These are phyloP conservation scores for Trichoderma afroharzianum DNA, from an alignment of 2,329 filamentous ascomycete genomes.

Conservation along the genomic window DNA sequence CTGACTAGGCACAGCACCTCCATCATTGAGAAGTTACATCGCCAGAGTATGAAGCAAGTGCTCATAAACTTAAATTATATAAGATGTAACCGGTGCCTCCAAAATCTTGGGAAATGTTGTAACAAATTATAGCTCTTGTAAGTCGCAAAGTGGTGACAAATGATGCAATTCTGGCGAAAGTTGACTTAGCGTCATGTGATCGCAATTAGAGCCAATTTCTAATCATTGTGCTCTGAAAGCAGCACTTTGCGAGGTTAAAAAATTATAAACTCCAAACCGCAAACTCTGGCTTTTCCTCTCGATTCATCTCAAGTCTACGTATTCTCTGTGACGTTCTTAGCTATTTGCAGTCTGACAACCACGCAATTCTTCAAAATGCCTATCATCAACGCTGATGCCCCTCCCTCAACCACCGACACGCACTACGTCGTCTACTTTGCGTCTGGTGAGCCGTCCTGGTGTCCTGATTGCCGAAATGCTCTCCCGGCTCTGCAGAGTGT, in stretches of 20 bases:
- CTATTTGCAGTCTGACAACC: neutral
- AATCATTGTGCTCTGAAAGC: neutral
- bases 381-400: constrained; percentile 25
- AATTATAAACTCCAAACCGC: neutral
- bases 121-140: neutral
- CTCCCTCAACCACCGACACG: constrained; percentile 24
- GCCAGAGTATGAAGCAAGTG: neutral
- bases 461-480: constrained; percentile 28
- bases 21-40: no score
- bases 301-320: neutral
- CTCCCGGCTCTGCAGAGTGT: constrained; percentile 25
- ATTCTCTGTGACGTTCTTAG: neutral
- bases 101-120: neutral
- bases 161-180: constrained; percentile 7
- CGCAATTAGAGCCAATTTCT: neutral
- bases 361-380: constrained; percentile 24
- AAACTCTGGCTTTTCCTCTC: neutral
- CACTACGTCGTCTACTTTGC: constrained; percentile 33
- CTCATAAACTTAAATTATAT: neutral
- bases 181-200: constrained; percentile 9
- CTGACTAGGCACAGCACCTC: no score
- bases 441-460: constrained; percentile 30
- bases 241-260: neutral
- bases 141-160: constrained; percentile 3
- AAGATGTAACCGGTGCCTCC: neutral